Conservation (phyloP, 768 basidiomycete genomes). For the Fomitopsis pulvina region DNA sequence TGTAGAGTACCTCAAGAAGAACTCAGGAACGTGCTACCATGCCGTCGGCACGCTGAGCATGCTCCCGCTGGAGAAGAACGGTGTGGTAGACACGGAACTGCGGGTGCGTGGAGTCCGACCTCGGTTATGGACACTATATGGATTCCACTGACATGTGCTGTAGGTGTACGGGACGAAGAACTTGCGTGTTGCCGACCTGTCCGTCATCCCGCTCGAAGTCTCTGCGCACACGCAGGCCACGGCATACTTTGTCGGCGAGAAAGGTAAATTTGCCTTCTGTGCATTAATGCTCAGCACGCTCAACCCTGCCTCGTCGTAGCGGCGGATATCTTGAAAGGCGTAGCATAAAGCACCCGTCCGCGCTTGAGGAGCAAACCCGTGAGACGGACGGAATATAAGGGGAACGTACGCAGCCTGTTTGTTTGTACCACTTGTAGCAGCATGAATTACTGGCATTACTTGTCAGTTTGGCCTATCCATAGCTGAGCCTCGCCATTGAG, state of each 20-base stretch:
- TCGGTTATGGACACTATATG: no score
- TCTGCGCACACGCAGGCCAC: slow-evolving; percentile 29
- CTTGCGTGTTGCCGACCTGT: slow-evolving; percentile 40
- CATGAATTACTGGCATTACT: no score
- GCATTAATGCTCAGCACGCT: no score
- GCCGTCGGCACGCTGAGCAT: slow-evolving; percentile 33
- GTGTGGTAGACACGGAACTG: slow-evolving; percentile 32
- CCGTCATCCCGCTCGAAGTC: slow-evolving; percentile 34
- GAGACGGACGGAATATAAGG: no score
- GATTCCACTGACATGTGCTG: neutral
- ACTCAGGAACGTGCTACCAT: slow-evolving; percentile 6
- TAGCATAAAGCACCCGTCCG: no score
- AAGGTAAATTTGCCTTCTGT: neutral
- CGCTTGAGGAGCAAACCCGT: no score
- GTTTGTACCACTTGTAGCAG: no score
- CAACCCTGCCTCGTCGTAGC: no score
- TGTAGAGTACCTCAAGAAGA: neutral
- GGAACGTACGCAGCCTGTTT: no score
- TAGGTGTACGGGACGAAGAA: slow-evolving; percentile 35
- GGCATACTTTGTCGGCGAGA: neutral
- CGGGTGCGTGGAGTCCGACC: slow-evolving; percentile 16
- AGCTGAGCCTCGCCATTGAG: no score
- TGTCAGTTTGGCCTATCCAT: no score
- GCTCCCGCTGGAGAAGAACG: slow-evolving; percentile 30
- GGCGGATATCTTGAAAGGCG: no score